Evolutionary conservation across 306 rosid genomes (phyloP).

Genomic region (Quercus agrifolia): DNA sequence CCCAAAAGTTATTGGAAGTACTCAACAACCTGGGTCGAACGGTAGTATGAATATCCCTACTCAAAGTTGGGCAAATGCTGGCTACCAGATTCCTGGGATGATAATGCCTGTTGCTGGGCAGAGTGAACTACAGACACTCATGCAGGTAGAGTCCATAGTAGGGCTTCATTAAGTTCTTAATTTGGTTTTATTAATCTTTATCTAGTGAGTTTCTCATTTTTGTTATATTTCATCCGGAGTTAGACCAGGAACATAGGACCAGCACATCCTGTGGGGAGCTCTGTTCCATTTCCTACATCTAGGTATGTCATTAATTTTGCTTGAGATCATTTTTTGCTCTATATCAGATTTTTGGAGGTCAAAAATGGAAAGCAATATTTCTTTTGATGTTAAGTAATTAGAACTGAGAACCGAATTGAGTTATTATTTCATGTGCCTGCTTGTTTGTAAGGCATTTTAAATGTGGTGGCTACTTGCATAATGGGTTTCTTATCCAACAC

Average conservation of each 20-base stretch:
- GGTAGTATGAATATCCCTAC: slow-evolving; percentile 41
- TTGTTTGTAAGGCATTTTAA: neutral
- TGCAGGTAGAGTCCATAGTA: slow-evolving; percentile 51
- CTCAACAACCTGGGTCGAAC: slow-evolving; percentile 47
- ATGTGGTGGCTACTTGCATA: neutral
- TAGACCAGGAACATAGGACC: slow-evolving; percentile 53
- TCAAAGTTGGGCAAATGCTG: slow-evolving; percentile 72
- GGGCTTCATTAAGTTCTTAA: slow-evolving; percentile 14
- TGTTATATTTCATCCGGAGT: slow-evolving; percentile 26
- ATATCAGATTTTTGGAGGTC: slow-evolving; percentile 6
- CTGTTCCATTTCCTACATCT: slow-evolving; percentile 65
- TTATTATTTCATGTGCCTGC: slow-evolving; percentile 4
- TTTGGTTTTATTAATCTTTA: slow-evolving; percentile 8
- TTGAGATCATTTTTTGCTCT: neutral
- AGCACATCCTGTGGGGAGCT: slow-evolving; percentile 48
- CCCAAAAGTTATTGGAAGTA: slow-evolving; percentile 35
- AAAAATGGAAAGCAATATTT: slow-evolving; percentile 4
- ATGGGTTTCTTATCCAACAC: neutral
- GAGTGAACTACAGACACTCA: slow-evolving; percentile 47
- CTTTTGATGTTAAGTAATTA: slow-evolving; percentile 9
- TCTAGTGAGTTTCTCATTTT: slow-evolving; percentile 26
- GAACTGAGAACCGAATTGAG: slow-evolving; percentile 12
- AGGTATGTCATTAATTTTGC: slow-evolving; percentile 51
- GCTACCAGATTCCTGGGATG: slow-evolving; percentile 62
- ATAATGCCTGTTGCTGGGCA: slow-evolving; percentile 53